Percentiles rank a stretch among this genome's conserved stretches.
Conservation (phyloP, 306 rosid species). For the Glycine soja region DNA sequence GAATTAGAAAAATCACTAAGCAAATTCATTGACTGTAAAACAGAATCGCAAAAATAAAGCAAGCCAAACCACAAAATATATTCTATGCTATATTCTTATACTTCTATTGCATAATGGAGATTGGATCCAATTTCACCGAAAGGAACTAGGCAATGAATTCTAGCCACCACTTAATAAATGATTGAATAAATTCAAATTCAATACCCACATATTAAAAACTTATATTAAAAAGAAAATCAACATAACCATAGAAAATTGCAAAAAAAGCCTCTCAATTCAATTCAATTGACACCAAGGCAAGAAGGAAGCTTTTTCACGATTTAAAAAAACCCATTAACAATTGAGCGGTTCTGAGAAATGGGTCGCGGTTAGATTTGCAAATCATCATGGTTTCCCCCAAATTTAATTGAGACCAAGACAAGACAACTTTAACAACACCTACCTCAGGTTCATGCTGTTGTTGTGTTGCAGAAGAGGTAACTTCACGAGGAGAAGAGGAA, state of each 20-base stretch:
- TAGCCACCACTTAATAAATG: slow-evolving; percentile 36
- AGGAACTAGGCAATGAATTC: slow-evolving; percentile 36
- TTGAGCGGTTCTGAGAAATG: slow-evolving; percentile 46
- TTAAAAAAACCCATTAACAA: slow-evolving; percentile 46
- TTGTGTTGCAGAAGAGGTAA: slow-evolving; percentile 41
- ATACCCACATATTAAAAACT: neutral
- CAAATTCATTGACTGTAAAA: slow-evolving; percentile 31
- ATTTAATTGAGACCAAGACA: neutral
- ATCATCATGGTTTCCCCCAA: slow-evolving; percentile 22
- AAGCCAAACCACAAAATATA: slow-evolving; percentile 43
- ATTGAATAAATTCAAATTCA: slow-evolving; percentile 24
- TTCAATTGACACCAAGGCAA: slow-evolving; percentile 19
- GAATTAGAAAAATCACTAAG: slow-evolving; percentile 24
- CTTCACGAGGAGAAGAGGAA: slow-evolving; percentile 49
- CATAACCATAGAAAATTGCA: slow-evolving; percentile 14
- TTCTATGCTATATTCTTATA: slow-evolving; percentile 40
- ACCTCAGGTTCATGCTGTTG: slow-evolving; percentile 54
- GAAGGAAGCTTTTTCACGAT: slow-evolving; percentile 2
- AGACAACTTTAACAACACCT: neutral
- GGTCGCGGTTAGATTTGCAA: slow-evolving; percentile 45
- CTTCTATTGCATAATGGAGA: slow-evolving; percentile 35
- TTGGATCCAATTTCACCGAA: slow-evolving; percentile 36
- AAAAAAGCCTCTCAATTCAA: slow-evolving; percentile 13
- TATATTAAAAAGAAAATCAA: neutral
- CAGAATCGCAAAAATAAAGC: slow-evolving; percentile 38